Evolutionary conservation across 495 filamentous ascomycete genomes (phyloP).

Genomic region (Aspergillus wentii): DNA sequence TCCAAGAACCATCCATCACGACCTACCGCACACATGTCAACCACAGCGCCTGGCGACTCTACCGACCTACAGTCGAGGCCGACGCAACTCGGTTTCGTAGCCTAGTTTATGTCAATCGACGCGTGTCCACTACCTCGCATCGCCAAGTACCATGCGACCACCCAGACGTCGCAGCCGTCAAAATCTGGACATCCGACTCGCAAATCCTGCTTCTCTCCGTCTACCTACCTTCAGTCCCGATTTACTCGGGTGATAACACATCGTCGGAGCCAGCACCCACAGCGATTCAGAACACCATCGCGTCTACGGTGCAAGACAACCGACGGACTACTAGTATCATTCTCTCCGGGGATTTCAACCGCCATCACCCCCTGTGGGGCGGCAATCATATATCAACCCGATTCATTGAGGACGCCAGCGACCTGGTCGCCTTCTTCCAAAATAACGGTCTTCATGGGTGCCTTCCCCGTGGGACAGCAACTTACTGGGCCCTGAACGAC

Average conservation of each 20-base stretch:
- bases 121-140: slow-evolving; percentile 20
- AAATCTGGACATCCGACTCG: slow-evolving; percentile 19
- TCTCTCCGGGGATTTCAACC: slow-evolving; percentile 20
- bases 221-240: slow-evolving; percentile 11
- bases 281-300: slow-evolving; percentile 16
- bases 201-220: slow-evolving; percentile 18
- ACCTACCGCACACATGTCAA: slow-evolving; percentile 20
- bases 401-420: slow-evolving; percentile 15
- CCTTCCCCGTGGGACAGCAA: slow-evolving; percentile 11
- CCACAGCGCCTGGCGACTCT: slow-evolving; percentile 23
- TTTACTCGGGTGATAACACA: slow-evolving; percentile 4
- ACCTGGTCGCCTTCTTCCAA: slow-evolving; percentile 18
- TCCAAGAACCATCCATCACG: slow-evolving; percentile 21
- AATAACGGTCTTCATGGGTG: slow-evolving; percentile 8
- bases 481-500: slow-evolving; percentile 15
- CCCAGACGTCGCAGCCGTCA: slow-evolving; percentile 17
- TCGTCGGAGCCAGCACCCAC: too few species aligned
- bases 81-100: slow-evolving; percentile 12
- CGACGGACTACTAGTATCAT: slow-evolving; percentile 10
- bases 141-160: slow-evolving; percentile 19
- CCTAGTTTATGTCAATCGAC: slow-evolving; percentile 21
- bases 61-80: slow-evolving; percentile 9
- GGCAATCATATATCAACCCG: slow-evolving; percentile 8
- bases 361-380: slow-evolving; percentile 15
- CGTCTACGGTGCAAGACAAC: not conserved